These are phyloP conservation scores for Suillus subaureus DNA, from an alignment of 768 basidiomycete species.

Conservation along the genomic window DNA sequence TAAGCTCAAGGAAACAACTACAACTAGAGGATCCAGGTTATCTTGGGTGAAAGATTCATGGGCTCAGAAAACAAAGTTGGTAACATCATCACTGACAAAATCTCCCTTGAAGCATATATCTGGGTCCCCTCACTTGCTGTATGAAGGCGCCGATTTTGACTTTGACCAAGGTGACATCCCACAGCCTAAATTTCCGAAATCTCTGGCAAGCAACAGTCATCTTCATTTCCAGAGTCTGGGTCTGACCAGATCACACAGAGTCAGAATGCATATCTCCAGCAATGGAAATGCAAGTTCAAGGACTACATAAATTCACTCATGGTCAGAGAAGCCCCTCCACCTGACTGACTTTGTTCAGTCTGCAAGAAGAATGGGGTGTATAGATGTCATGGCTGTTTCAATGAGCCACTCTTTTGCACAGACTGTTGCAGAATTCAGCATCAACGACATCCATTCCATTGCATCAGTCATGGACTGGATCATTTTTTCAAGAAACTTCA, in stretches of 20 bases:
- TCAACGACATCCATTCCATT: background rate
- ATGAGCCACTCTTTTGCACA: background rate
- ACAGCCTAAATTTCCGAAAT: background rate
- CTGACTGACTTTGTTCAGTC: background rate
- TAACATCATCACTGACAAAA: background rate
- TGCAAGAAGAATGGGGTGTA: conserved; percentile 1
- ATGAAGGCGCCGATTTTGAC: background rate
- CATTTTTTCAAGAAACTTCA: background rate
- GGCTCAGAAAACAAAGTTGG: background rate
- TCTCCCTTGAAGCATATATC: background rate
- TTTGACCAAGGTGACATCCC: conserved; percentile 2
- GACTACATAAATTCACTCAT: conserved; percentile 1
- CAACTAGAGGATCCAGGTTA: background rate
- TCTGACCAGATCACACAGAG: background rate
- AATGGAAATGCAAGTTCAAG: conserved; percentile 2
- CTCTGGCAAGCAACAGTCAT: background rate
- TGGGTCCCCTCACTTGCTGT: background rate
- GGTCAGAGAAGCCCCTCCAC: background rate
- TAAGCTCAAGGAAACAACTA: background rate
- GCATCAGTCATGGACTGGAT: background rate
- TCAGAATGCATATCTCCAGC: background rate
- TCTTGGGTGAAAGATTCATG: conserved; percentile 4
- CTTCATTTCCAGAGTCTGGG: background rate
- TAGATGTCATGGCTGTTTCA: conserved; percentile 1
- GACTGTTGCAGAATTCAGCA: background rate